These are phyloP conservation scores for Hyphodiscus hymeniophilus DNA, from an alignment of 495 filamentous ascomycete genomes.

Conservation along the genomic window DNA sequence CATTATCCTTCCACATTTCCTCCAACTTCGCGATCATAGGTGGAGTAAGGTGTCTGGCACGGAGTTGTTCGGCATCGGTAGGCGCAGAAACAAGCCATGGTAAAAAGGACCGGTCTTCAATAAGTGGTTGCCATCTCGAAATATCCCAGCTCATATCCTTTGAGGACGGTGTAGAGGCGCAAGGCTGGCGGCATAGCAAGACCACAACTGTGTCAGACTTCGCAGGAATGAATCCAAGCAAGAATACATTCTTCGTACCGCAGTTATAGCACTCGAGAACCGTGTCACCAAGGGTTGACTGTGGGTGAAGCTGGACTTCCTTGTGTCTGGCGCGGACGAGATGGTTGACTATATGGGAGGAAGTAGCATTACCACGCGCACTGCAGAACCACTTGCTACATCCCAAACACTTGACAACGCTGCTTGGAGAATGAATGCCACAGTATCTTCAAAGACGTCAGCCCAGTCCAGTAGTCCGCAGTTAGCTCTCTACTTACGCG, in stretches of 20 bases:
- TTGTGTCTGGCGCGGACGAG: slow-evolving; percentile 96
- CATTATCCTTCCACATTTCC: slow-evolving; percentile 98
- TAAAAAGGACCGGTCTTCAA: slow-evolving; percentile 93
- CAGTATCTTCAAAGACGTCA: slow-evolving; percentile 62
- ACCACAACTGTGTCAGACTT: slow-evolving; percentile 98
- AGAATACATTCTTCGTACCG: slow-evolving; percentile 97
- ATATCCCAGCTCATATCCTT: slow-evolving; percentile 99
- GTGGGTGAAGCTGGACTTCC: slow-evolving; percentile 94
- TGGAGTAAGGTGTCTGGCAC: slow-evolving; percentile 85
- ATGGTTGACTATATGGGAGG: slow-evolving; percentile 97
- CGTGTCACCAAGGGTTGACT: slow-evolving; percentile 92
- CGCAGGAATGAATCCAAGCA: slow-evolving; percentile 99
- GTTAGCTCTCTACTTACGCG: slow-evolving; percentile 56
- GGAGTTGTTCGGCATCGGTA: slow-evolving; percentile 90
- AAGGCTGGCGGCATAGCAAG: slow-evolving; percentile 91
- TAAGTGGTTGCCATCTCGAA: slow-evolving; percentile 93
- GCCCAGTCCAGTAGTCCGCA: background rate
- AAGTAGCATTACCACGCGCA: slow-evolving; percentile 90
- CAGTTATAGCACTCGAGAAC: slow-evolving; percentile 99
- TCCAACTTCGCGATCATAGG: slow-evolving; percentile 96
- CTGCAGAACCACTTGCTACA: slow-evolving; percentile 99
- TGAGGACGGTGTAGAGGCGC: slow-evolving; percentile 86
- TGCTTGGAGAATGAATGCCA: slow-evolving; percentile 90
- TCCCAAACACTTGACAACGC: slow-evolving; percentile 90
- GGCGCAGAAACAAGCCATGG: slow-evolving; percentile 88